phyloP scores from a whole-genome alignment of 768 basidiomycete species.

The Mycena galericulata region DNA sequence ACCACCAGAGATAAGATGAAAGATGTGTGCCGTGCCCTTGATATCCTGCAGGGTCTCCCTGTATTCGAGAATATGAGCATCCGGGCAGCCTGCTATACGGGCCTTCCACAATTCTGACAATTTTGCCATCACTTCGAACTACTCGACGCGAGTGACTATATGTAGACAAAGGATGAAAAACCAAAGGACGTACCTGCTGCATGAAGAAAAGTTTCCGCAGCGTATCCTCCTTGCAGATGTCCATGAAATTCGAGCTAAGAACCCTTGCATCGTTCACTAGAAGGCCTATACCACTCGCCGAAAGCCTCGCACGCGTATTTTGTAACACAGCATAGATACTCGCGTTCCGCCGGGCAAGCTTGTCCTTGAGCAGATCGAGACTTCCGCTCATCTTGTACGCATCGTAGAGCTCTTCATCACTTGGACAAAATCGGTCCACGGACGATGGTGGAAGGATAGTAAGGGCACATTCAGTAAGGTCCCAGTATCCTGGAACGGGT shows the following conservation, averaged over 20 bases:
- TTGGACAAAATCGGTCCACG: slow-evolving; percentile 43
- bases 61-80: slow-evolving; percentile 60
- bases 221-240: slow-evolving; percentile 56
- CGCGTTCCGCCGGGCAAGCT: slow-evolving; percentile 49
- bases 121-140: slow-evolving; percentile 64
- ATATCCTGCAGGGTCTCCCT: slow-evolving; percentile 39
- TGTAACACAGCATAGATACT: slow-evolving; percentile 50
- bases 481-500: slow-evolving; percentile 63
- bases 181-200: slow-evolving; percentile 56
- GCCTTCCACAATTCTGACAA: slow-evolving; percentile 60
- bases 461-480: slow-evolving; percentile 54
- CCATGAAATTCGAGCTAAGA: slow-evolving; percentile 57
- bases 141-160: neutral
- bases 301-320: slow-evolving; percentile 47
- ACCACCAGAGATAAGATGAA: slow-evolving; percentile 56
- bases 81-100: slow-evolving; percentile 62
- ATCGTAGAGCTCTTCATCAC: slow-evolving; percentile 54
- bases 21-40: slow-evolving; percentile 49
- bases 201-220: slow-evolving; percentile 65
- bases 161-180: neutral
- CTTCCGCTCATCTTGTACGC: slow-evolving; percentile 41
- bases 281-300: slow-evolving; percentile 41
- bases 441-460: slow-evolving; percentile 40
- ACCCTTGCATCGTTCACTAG: slow-evolving; percentile 58
- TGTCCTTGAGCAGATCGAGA: slow-evolving; percentile 36